These are phyloP conservation scores for Daldinia grandis DNA, from an alignment of 495 filamentous ascomycete genomes.

Conservation along the genomic window DNA sequence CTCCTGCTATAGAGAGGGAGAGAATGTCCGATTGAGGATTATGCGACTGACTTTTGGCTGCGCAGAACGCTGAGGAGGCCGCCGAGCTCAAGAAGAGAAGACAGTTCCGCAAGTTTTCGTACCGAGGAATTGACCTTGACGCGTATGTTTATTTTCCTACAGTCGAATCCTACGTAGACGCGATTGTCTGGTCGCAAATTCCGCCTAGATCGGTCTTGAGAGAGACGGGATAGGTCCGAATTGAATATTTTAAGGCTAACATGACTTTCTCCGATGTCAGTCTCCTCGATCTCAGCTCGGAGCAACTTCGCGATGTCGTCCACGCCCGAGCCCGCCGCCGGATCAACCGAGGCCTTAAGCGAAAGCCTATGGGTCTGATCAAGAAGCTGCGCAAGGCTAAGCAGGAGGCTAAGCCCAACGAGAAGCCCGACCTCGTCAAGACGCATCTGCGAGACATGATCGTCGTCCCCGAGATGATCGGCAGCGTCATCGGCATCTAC, in stretches of 20 bases:
- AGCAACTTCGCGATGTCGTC: conserved; percentile 98
- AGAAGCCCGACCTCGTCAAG: conserved; percentile 97
- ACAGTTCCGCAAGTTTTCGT: conserved; percentile 99
- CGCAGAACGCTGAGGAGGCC: conserved; percentile 90
- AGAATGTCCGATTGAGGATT: conserved; percentile 7
- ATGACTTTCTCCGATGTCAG: conserved; percentile 44
- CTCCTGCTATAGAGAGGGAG: not conserved
- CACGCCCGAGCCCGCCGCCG: conserved; percentile 97
- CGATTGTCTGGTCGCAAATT: not conserved
- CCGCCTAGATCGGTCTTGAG: not conserved
- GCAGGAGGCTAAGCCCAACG: conserved; percentile 99
- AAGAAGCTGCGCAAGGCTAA: conserved; percentile 99
- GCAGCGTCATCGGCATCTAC: conserved; percentile 97
- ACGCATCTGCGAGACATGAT: conserved; percentile 99
- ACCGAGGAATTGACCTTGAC: conserved; percentile 98
- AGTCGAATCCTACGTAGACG: not conserved
- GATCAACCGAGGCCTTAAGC: conserved; percentile 99
- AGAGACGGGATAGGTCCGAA: not conserved
- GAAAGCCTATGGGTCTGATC: conserved; percentile 99
- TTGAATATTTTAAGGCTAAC: conserved; percentile 43
- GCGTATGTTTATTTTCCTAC: conserved; percentile 70
- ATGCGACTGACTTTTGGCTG: conserved; percentile 19
- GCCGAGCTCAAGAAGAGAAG: conserved; percentile 99
- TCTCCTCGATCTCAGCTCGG: conserved; percentile 97
- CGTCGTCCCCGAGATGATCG: conserved; percentile 99